Conservation (phyloP, 1,284 basidiomycete genomes). For the Puccinia horiana region DNA sequence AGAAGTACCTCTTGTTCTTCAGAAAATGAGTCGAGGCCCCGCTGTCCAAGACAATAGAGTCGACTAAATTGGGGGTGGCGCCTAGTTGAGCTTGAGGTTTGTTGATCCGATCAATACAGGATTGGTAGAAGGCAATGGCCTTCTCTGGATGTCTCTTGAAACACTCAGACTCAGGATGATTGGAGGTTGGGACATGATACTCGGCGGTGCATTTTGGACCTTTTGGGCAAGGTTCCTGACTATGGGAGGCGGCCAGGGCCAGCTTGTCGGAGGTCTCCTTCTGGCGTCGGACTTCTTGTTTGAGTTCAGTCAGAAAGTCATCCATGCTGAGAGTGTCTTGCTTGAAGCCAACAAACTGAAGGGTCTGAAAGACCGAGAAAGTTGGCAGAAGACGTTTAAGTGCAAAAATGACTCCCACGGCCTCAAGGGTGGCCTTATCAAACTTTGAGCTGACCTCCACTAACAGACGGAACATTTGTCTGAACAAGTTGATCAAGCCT, state of each 20-base stretch:
- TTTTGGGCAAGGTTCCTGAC: too few relatives aligned
- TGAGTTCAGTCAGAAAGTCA: too few relatives aligned
- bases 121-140: neutral
- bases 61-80: too few relatives aligned
- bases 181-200: too few relatives aligned
- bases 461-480: neutral
- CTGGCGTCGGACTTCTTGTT: neutral
- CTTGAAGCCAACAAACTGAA: neutral
- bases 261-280: too few relatives aligned
- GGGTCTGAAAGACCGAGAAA: neutral
- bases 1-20: neutral
- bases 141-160: neutral
- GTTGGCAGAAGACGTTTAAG: neutral
- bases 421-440: neutral
- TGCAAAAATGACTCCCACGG: neutral
- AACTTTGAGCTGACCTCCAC: neutral
- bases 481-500: neutral
- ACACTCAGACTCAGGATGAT: too few relatives aligned
- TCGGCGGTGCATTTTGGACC: too few relatives aligned
- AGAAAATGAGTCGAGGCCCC: conserved; percentile 1
- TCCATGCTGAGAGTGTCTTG: neutral
- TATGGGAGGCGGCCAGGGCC: too few relatives aligned
- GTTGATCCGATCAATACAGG: neutral
- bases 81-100: neutral
- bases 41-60: neutral